phyloP scores from a whole-genome alignment of 2,329 filamentous ascomycete species.

The Epichloe baconii region DNA sequence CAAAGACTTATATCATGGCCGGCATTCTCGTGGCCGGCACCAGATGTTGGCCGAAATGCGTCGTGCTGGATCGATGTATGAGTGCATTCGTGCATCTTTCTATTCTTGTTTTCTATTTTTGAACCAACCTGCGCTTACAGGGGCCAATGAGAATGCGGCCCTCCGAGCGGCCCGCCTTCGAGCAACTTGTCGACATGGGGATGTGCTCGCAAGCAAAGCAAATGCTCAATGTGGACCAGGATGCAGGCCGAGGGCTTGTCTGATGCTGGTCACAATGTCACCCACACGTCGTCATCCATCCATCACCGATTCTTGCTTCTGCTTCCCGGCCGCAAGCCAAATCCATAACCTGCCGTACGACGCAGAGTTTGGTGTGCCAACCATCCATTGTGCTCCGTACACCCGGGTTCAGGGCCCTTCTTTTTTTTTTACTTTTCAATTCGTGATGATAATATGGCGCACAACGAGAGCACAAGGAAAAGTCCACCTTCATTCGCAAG shows the following conservation, averaged over 20 bases:
- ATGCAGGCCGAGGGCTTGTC: not conserved
- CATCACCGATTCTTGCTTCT: not conserved
- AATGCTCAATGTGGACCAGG: no score
- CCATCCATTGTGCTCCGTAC: not conserved
- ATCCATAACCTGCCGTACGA: no score
- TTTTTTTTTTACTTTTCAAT: no score
- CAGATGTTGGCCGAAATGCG: slow-evolving; percentile 13
- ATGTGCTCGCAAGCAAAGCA: no score
- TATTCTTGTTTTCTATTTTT: slow-evolving; percentile 32
- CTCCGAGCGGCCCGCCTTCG: not conserved
- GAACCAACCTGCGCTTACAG: slow-evolving; percentile 32
- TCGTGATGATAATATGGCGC: no score
- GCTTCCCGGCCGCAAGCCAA: not conserved
- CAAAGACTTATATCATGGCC: slow-evolving; percentile 47
- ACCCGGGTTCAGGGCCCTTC: no score
- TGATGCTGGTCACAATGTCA: slow-evolving; percentile 4
- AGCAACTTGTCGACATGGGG: not conserved
- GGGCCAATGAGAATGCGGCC: slow-evolving; percentile 21
- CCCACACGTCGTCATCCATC: not conserved
- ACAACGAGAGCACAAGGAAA: no score
- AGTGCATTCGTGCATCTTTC: slow-evolving; percentile 15
- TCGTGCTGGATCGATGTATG: not conserved
- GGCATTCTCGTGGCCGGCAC: slow-evolving; percentile 25
- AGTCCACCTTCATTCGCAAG: no score
- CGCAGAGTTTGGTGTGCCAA: no score